Base-by-base conservation (phyloP, 352 stramenopile genomes). In the Phytophthora ramorum region DNA sequence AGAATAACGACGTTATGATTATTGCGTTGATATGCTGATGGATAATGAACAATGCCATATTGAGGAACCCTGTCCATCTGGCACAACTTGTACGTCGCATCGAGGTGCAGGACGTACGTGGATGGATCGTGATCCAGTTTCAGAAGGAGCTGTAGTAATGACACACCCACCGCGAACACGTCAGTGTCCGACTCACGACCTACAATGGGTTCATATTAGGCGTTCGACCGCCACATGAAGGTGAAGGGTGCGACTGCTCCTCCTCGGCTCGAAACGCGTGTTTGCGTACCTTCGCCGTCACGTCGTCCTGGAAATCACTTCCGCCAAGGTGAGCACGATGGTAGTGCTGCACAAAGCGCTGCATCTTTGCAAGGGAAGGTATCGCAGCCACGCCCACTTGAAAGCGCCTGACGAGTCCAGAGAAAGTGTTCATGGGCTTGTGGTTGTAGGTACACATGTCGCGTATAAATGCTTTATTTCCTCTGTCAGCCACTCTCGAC, bases 1-100 rank as follows among this genome's bases (percentile, higher is more conserved):
- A n/a, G n/a, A n/a, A n/a, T n/a, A n/a, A n/a, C n/a, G n/a, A n/a
- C n/a, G n/a, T n/a, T n/a, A n/a, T n/a, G n/a, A n/a, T n/a, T n/a
- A n/a, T n/a, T n/a, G n/a, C n/a, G n/a, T n/a, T n/a, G n/a, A n/a
- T n/a, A n/a, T n/a, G n/a, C n/a, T n/a, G n/a, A n/a, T n/a, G n/a
- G n/a, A n/a, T n/a, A n/a, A n/a, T n/a, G n/a, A n/a, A n/a, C n/a
- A n/a, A n/a, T n/a, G n/a, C n/a, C n/a, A n/a, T n/a, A n/a, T n/a
- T n/a, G n/a, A n/a, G n/a, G n/a, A n/a, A n/a, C n/a, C n/a, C n/a
- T n/a, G n/a, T 28, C 16, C 32, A 37, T 3, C 26, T 63, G 60
- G 13, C 44, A 66, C 2, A 63, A 16, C 57, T 78, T 74, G 48
- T 58, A 71, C 0, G 56, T 78, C 1, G 57, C 60, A 22, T 71